Evolutionary conservation across 495 filamentous ascomycete genomes (phyloP).

Genomic region (Penicillium pulvis): DNA sequence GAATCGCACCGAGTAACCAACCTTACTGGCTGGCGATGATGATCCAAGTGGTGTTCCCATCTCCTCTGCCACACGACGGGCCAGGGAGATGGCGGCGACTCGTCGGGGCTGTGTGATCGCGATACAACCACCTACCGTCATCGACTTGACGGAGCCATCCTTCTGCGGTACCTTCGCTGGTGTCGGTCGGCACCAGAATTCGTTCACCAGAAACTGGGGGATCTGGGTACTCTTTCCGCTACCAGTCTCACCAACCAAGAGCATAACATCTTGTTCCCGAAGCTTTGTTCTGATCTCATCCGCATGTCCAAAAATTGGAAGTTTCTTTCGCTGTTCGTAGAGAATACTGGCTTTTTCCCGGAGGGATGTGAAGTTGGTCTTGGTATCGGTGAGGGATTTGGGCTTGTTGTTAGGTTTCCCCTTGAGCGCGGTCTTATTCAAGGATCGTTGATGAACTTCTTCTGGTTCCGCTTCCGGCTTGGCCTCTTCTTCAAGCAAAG

Average conservation of each 20-base stretch:
- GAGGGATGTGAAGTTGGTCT: constrained; percentile 37
- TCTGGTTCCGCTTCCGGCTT: background rate
- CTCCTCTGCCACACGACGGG: constrained; percentile 84
- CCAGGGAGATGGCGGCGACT: constrained; percentile 92
- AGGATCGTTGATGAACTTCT: background rate
- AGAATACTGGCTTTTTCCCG: constrained; percentile 51
- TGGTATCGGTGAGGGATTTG: constrained; percentile 24
- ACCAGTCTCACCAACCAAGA: constrained; percentile 92
- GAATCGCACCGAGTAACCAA: constrained; percentile 94
- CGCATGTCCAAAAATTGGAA: constrained; percentile 81
- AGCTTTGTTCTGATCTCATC: constrained; percentile 68
- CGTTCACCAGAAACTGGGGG: constrained; percentile 81
- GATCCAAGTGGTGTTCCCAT: constrained; percentile 80
- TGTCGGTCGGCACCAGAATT: constrained; percentile 73
- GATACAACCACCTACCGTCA: constrained; percentile 78
- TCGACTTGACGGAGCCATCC: constrained; percentile 47
- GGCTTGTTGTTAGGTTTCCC: constrained; percentile 15
- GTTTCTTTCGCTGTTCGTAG: constrained; percentile 56
- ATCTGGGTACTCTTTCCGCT: constrained; percentile 97
- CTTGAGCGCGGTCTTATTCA: constrained; percentile 4
- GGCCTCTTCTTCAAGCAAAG: constrained; percentile 1
- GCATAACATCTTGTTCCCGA: constrained; percentile 69
- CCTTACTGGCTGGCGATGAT: constrained; percentile 65
- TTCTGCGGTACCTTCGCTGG: constrained; percentile 48
- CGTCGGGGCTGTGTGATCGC: constrained; percentile 93